These are phyloP conservation scores for Lichtheimia ramosa DNA, from an alignment of 371 early-diverging fungal species.

Conservation along the genomic window DNA sequence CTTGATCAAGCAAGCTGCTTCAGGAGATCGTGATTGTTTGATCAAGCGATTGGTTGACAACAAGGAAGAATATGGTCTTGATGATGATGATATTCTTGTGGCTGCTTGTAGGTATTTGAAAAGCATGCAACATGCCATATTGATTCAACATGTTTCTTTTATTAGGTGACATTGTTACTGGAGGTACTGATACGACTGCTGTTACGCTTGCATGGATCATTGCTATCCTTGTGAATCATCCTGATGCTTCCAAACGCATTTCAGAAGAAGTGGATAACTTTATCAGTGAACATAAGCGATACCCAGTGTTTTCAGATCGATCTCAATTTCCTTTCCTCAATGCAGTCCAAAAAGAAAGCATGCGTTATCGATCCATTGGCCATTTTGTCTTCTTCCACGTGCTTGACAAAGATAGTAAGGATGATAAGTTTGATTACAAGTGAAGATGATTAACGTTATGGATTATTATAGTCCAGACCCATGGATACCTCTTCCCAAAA, in stretches of 20 bases:
- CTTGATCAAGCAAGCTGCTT: conserved; percentile 4
- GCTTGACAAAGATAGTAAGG: conserved; percentile 19
- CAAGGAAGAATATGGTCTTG: conserved; percentile 7
- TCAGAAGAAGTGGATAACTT: conserved; percentile 5
- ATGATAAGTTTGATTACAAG: not conserved
- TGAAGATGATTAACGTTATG: no score
- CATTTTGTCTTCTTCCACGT: conserved; percentile 25
- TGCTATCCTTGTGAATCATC: conserved; percentile 10
- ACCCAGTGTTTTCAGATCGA: conserved; percentile 10
- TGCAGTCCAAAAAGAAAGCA: conserved; percentile 24
- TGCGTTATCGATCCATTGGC: conserved; percentile 22
- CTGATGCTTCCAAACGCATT: conserved; percentile 7
- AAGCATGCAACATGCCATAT: not conserved
- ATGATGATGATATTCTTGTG: conserved; percentile 11
- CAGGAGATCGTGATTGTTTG: conserved; percentile 7
- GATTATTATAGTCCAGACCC: conserved; percentile 3
- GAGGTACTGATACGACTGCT: conserved; percentile 10
- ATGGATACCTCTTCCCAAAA: conserved; percentile 12
- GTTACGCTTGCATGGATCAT: conserved; percentile 6
- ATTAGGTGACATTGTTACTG: conserved; percentile 2
- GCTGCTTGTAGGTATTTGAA: conserved; percentile 1
- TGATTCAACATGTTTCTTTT: not conserved
- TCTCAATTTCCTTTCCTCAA: conserved; percentile 1
- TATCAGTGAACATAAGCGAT: conserved; percentile 3
- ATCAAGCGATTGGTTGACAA: conserved; percentile 18